Conservation (phyloP, 352 stramenopile genomes). For the Phytophthora pistaciae region DNA sequence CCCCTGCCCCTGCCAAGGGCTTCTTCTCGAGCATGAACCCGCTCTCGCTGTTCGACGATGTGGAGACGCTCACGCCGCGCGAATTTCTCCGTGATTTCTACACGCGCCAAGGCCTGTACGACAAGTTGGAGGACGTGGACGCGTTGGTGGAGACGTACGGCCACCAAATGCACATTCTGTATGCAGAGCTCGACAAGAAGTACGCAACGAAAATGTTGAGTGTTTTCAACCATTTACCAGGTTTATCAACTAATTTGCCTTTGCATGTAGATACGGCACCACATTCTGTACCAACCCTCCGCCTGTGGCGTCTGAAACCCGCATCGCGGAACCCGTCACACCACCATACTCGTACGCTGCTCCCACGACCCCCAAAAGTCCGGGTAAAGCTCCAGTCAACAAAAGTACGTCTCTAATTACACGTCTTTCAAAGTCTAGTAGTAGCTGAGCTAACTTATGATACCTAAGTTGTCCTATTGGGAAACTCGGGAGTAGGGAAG, state of each 20-base stretch:
- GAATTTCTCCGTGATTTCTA: conserved; percentile 86
- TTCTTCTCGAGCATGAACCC: conserved; percentile 70
- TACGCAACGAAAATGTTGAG: conserved; percentile 18
- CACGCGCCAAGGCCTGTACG: conserved; percentile 59
- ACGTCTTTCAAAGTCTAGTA: too few species aligned
- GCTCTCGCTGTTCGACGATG: conserved; percentile 60
- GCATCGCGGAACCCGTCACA: conserved; percentile 35
- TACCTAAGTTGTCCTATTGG: conserved; percentile 74
- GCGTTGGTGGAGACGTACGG: conserved; percentile 61
- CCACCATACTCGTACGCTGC: conserved; percentile 1
- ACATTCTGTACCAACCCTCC: conserved; percentile 61
- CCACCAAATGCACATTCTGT: conserved; percentile 64
- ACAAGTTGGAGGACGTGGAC: conserved; percentile 81
- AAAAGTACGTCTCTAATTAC: conserved; percentile 57
- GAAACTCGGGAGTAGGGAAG: conserved; percentile 89
- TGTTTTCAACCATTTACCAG: background rate
- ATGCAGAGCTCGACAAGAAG: conserved; percentile 78
- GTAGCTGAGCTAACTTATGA: background rate
- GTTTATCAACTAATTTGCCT: background rate
- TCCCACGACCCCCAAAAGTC: conserved; percentile 40
- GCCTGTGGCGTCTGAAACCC: conserved; percentile 47
- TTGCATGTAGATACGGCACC: conserved; percentile 63
- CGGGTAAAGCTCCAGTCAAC: conserved; percentile 60
- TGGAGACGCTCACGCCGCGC: conserved; percentile 52
- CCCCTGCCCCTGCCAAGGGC: conserved; percentile 28